phyloP scores from a whole-genome alignment of 1,139 yeast species.

The Hyphopichia buzzinii region DNA sequence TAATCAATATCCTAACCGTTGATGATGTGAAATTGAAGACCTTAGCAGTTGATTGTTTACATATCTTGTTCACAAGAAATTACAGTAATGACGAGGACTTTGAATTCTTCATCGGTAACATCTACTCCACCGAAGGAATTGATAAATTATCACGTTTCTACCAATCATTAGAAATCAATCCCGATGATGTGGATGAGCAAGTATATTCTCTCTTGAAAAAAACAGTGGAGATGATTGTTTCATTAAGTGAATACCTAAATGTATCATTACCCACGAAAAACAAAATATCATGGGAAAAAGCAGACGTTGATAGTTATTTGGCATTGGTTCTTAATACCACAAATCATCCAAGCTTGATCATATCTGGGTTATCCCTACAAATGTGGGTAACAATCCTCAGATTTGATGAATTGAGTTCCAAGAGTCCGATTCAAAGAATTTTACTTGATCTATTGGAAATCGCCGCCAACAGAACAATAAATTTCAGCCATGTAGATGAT shows the following conservation, averaged over 20 bases:
- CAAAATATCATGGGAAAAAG: slow-evolving; percentile 44
- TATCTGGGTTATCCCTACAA: slow-evolving; percentile 86
- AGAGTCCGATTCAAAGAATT: slow-evolving; percentile 47
- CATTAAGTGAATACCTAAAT: slow-evolving; percentile 75
- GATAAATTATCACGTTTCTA: slow-evolving; percentile 64
- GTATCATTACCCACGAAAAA: slow-evolving; percentile 35
- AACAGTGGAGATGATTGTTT: slow-evolving; percentile 90
- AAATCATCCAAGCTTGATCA: slow-evolving; percentile 79
- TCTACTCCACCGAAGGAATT: slow-evolving; percentile 73
- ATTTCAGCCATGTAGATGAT: slow-evolving; percentile 67
- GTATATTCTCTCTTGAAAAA: slow-evolving; percentile 81
- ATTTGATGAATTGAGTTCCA: slow-evolving; percentile 66
- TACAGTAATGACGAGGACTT: slow-evolving; percentile 72
- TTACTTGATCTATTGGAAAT: slow-evolving; percentile 70
- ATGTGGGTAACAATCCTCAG: slow-evolving; percentile 93
- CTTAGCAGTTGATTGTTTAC: slow-evolving; percentile 87
- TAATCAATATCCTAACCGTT: slow-evolving; percentile 57
- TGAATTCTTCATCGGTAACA: slow-evolving; percentile 73
- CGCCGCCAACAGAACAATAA: slow-evolving; percentile 76
- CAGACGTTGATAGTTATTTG: slow-evolving; percentile 64
- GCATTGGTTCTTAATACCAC: slow-evolving; percentile 78
- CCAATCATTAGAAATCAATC: slow-evolving; percentile 58
- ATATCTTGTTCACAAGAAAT: slow-evolving; percentile 81
- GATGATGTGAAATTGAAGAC: slow-evolving; percentile 70
- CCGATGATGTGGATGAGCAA: slow-evolving; percentile 76